These are phyloP conservation scores for Lactarius akahatsu DNA, from an alignment of 768 basidiomycete genomes.

Conservation along the genomic window DNA sequence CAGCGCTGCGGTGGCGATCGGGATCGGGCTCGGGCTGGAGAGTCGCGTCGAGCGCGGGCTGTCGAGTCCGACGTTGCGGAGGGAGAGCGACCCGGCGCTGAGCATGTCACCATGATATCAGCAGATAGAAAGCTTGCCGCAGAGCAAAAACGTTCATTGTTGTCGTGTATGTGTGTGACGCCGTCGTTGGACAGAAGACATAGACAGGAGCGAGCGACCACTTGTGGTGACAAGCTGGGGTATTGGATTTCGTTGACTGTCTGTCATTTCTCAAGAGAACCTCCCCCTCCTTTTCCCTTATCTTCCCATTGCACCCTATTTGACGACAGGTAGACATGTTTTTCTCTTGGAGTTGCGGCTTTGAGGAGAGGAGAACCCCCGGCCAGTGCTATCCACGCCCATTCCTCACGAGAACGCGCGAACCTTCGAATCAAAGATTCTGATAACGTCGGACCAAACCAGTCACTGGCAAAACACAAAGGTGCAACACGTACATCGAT, in stretches of 20 bases:
- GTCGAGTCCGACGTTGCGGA: constrained; percentile 27
- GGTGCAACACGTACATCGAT: no score
- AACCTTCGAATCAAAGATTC: no score
- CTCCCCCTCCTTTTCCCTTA: not conserved
- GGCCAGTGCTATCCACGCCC: not conserved
- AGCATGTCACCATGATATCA: constrained; percentile 17
- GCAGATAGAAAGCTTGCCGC: not conserved
- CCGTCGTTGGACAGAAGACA: not conserved
- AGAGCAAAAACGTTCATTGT: not conserved
- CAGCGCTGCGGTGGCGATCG: constrained; percentile 36
- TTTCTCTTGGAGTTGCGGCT: not conserved
- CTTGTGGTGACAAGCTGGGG: not conserved
- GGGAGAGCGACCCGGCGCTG: constrained; percentile 26
- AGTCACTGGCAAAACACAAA: no score
- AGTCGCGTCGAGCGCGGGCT: constrained; percentile 20
- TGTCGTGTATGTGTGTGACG: not conserved
- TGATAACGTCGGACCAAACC: no score
- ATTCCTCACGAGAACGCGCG: not conserved
- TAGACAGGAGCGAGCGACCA: not conserved
- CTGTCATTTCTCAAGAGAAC: not conserved
- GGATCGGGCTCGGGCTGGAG: constrained; percentile 34
- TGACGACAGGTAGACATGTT: not conserved
- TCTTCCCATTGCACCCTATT: not conserved
- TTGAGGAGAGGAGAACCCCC: not conserved
- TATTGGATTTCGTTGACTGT: not conserved